These are phyloP conservation scores for Cylindrotheca fusiformis DNA, from an alignment of 108 stramenopile genomes.

Conservation along the genomic window DNA sequence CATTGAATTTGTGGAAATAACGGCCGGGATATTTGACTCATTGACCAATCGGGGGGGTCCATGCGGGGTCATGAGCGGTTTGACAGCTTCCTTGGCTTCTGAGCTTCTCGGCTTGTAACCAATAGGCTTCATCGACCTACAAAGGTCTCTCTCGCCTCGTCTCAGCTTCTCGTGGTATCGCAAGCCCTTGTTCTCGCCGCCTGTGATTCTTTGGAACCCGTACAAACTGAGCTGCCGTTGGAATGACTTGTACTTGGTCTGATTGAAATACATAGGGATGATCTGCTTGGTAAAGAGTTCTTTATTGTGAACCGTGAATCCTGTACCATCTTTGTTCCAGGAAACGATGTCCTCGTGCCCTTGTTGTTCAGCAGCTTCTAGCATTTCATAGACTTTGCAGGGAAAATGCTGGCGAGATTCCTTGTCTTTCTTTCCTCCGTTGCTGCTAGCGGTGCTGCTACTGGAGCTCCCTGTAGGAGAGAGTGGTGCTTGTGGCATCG, in stretches of 20 bases:
- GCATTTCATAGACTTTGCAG: conserved; percentile 36
- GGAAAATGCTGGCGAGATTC: conserved; percentile 32
- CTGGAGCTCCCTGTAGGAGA: neutral
- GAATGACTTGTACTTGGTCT: conserved; percentile 53
- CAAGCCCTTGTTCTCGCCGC: conserved; percentile 28
- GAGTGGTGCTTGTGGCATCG: neutral
- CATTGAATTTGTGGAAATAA: conserved; percentile 14
- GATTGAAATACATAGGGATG: conserved; percentile 32
- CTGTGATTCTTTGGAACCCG: conserved; percentile 30
- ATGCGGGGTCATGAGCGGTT: neutral
- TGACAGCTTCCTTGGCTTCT: conserved; percentile 2
- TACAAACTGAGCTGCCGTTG: conserved; percentile 58
- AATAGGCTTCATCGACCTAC: conserved; percentile 29
- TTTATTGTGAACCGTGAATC: conserved; percentile 39
- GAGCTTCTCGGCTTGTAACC: conserved; percentile 31
- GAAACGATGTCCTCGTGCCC: conserved; percentile 33
- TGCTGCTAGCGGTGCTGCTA: too few relatives aligned
- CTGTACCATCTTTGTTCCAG: conserved; percentile 30
- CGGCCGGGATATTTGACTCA: conserved; percentile 1
- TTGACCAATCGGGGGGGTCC: neutral
- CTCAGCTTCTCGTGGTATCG: conserved; percentile 30
- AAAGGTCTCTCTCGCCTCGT: conserved; percentile 14
- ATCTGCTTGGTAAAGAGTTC: conserved; percentile 27
- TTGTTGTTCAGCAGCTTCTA: conserved; percentile 35
- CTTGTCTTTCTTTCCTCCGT: too few relatives aligned